These are phyloP conservation scores for Vaucheria bursata DNA, from an alignment of 352 stramenopile genomes.

Conservation along the genomic window DNA sequence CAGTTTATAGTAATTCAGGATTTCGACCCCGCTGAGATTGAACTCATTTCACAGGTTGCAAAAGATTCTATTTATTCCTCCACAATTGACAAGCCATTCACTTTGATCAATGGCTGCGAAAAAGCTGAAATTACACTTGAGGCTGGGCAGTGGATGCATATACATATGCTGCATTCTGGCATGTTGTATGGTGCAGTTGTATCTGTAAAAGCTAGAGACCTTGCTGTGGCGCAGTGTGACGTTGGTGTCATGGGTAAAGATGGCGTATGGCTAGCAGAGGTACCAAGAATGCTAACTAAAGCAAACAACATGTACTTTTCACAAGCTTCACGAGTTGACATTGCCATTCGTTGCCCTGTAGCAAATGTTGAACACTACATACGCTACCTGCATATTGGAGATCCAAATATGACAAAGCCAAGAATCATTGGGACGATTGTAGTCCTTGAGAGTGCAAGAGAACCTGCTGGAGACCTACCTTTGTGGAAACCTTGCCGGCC, in stretches of 20 bases:
- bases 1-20: constrained; percentile 1
- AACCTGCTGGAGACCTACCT: not conserved
- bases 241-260: too few relatives aligned
- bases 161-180: not conserved
- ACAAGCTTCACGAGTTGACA: not conserved
- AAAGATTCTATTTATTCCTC: too few relatives aligned
- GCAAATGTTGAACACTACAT: not conserved
- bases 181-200: not conserved
- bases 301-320: not conserved
- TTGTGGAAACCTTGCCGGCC: not conserved
- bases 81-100: too few relatives aligned
- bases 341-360: constrained; percentile 1
- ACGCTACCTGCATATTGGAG: not conserved
- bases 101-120: not conserved
- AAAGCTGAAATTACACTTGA: not conserved
- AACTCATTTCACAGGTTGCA: too few relatives aligned
- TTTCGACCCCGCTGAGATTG: too few relatives aligned
- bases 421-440: too few relatives aligned
- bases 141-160: not conserved
- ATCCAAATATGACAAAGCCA: not conserved
- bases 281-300: not conserved
- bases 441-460: too few relatives aligned
- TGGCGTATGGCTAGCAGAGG: constrained; percentile 1
- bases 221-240: too few relatives aligned
- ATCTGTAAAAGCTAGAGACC: not conserved